phyloP scores from a whole-genome alignment of 352 stramenopile genomes.

The Elongisporangium undulatum region DNA sequence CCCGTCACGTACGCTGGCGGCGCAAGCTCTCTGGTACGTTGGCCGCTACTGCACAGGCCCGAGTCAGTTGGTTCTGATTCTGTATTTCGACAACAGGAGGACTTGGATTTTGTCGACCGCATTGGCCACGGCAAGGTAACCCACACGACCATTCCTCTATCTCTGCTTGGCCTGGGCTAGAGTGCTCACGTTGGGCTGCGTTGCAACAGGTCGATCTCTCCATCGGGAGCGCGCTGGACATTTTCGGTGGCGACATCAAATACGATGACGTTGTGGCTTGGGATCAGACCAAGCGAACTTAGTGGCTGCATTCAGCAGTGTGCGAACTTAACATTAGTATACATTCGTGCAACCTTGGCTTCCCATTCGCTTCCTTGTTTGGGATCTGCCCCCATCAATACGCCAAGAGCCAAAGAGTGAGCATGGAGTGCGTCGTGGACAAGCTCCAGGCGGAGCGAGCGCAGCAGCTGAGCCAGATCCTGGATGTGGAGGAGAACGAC shows the following conservation, averaged over 20 bases:
- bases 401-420: neutral
- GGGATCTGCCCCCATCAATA: neutral
- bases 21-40: slow-evolving; percentile 86
- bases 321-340: neutral
- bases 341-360: neutral
- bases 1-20: slow-evolving; percentile 97
- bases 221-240: slow-evolving; percentile 97
- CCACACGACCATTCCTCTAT: neutral
- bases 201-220: slow-evolving; percentile 92
- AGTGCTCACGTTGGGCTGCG: neutral
- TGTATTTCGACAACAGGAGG: slow-evolving; percentile 46
- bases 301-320: neutral
- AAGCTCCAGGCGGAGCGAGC: slow-evolving; percentile 35
- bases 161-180: too few relatives aligned
- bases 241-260: slow-evolving; percentile 93
- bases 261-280: slow-evolving; percentile 94
- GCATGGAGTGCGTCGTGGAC: slow-evolving; percentile 46
- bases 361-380: neutral
- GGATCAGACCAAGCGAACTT: slow-evolving; percentile 35
- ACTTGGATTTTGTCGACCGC: slow-evolving; percentile 93
- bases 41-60: too few relatives aligned
- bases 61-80: neutral
- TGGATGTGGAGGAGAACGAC: slow-evolving; percentile 17
- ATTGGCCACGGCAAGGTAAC: slow-evolving; percentile 87
- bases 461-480: slow-evolving; percentile 29